Percentiles rank a stretch among this genome's conserved stretches.
Conservation (phyloP, 2,329 filamentous ascomycete species). For the Falciphora oryzae region DNA sequence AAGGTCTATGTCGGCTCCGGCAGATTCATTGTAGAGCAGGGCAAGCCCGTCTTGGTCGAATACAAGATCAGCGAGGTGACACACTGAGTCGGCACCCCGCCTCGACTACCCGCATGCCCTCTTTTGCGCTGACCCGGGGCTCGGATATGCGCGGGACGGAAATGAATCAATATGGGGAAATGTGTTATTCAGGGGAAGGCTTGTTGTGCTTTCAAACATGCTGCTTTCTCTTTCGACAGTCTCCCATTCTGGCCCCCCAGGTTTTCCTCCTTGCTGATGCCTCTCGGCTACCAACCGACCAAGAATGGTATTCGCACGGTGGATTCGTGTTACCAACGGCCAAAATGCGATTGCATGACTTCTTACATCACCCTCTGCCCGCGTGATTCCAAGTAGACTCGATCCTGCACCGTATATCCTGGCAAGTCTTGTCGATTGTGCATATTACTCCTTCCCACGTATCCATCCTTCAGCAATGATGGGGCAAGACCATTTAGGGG, state of each 20-base stretch:
- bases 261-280: background rate
- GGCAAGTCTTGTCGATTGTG: background rate
- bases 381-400: background rate
- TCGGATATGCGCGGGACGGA: background rate
- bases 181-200: background rate
- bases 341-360: background rate
- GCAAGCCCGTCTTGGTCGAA: slow-evolving; percentile 33
- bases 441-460: background rate
- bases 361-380: background rate
- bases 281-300: background rate
- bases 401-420: background rate
- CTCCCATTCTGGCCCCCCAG: no score
- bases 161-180: background rate
- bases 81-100: slow-evolving; percentile 8
- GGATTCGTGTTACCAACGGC: background rate
- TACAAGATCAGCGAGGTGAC: slow-evolving; percentile 39
- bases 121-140: background rate
- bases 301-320: background rate
- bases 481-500: background rate
- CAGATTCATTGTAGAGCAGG: slow-evolving; percentile 34
- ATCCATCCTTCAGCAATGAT: background rate
- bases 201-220: background rate
- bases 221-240: background rate
- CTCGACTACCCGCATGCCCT: background rate
- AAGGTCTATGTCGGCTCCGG: slow-evolving; percentile 36